A percentile compares a stretch with the other conserved stretches of the same genome.
phyloP scores from a whole-genome alignment of 2,329 filamentous ascomycete species.

The Esteya vermicola region DNA sequence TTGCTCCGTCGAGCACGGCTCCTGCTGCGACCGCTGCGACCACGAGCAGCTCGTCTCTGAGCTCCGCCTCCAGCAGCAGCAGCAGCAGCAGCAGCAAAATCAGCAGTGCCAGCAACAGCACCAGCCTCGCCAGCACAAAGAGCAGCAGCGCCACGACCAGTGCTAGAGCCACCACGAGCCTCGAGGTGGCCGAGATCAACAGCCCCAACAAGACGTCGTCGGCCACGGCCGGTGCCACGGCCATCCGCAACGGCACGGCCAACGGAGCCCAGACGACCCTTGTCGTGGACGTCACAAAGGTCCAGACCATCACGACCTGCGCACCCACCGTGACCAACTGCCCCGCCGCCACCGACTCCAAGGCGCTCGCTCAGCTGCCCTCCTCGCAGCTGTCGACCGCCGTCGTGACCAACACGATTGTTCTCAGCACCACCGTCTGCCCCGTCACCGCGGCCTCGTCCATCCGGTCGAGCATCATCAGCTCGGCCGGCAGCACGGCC shows the following conservation, averaged over 20 bases:
- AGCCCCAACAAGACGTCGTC: neutral
- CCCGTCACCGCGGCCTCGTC: conserved; percentile 24
- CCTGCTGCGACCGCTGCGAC: neutral
- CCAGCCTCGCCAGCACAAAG: no score
- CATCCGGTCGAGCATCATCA: conserved; percentile 22
- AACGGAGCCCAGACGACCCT: neutral
- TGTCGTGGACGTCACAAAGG: conserved; percentile 19
- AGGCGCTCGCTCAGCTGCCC: conserved; percentile 21
- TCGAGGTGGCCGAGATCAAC: no score
- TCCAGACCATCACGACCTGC: conserved; percentile 16
- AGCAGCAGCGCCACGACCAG: conserved; percentile 15
- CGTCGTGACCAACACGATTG: conserved; percentile 23
- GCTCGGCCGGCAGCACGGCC: conserved; percentile 15
- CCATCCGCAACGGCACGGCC: neutral
- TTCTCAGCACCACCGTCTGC: conserved; percentile 26
- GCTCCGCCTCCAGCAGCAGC: no score
- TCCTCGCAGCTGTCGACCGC: conserved; percentile 15
- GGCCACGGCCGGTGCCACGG: neutral
- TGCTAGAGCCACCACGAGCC: no score
- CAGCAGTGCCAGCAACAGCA: no score
- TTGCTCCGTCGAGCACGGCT: no score
- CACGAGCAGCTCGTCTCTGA: no score
- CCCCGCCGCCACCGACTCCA: conserved; percentile 17
- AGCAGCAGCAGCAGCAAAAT: no score
- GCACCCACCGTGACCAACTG: conserved; percentile 14